phyloP scores from a whole-genome alignment of 2,329 filamentous ascomycete genomes.

The Fusarium sp. region DNA sequence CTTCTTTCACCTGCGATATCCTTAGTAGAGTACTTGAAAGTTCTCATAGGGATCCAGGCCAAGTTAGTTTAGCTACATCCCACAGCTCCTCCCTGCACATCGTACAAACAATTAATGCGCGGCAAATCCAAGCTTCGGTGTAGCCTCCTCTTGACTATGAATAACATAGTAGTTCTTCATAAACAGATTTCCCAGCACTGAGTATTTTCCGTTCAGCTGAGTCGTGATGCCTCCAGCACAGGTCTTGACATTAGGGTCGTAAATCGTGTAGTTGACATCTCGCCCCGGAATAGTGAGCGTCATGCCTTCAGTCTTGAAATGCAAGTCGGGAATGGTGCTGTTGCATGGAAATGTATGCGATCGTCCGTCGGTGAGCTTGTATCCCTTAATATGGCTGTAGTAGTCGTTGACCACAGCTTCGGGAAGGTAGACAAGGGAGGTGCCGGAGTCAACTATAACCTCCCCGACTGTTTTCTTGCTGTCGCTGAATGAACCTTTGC shows the following conservation, averaged over 20 bases:
- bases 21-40: neutral
- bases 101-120: neutral
- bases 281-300: neutral
- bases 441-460: neutral
- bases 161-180: constrained; percentile 4
- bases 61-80: neutral
- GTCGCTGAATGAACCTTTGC: neutral
- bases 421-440: neutral
- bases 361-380: neutral
- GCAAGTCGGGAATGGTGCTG: neutral
- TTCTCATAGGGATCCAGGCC: neutral
- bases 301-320: neutral
- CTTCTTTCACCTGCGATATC: neutral
- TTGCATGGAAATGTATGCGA: neutral
- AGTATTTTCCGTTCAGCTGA: neutral
- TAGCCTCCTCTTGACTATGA: neutral
- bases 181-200: neutral
- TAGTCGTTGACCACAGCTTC: neutral
- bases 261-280: neutral
- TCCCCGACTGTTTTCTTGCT: neutral
- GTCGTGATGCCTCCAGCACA: neutral
- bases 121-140: neutral
- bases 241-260: neutral
- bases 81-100: neutral
- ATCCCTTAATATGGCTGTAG: neutral